Conservation (phyloP, 768 basidiomycete genomes). For the Russula earlei region DNA sequence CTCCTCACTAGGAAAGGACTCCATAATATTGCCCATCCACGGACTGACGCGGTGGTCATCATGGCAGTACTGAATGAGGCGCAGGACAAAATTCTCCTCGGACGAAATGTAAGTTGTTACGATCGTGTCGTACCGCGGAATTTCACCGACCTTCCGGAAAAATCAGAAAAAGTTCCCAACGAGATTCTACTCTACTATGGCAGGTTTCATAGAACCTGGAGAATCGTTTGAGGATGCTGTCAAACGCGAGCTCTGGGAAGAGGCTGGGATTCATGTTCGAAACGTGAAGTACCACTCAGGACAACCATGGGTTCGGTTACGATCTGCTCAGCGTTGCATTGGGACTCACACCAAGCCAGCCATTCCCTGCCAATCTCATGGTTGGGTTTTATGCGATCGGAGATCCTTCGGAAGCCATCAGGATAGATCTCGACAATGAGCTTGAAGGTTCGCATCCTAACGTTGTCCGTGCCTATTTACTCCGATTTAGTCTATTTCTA, state of each 20-base stretch:
- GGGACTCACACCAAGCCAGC: conserved; percentile 36
- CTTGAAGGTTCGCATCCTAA: conserved; percentile 54
- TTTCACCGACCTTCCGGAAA: neutral
- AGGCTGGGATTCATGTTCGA: conserved; percentile 84
- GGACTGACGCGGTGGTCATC: conserved; percentile 87
- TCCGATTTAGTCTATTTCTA: conserved; percentile 24
- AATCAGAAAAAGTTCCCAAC: conserved; percentile 53
- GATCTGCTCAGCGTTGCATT: neutral
- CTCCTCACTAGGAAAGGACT: conserved; percentile 54
- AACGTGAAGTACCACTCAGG: conserved; percentile 77
- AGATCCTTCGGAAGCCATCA: conserved; percentile 62
- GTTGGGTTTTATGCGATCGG: conserved; percentile 80
- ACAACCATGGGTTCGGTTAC: conserved; percentile 70
- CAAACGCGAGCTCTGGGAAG: conserved; percentile 88
- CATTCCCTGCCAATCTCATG: conserved; percentile 87
- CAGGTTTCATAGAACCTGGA: conserved; percentile 91
- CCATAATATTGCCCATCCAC: conserved; percentile 77
- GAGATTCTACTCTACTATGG: conserved; percentile 79
- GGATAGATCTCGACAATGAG: conserved; percentile 88
- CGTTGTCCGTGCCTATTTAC: neutral
- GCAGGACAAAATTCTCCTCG: conserved; percentile 77
- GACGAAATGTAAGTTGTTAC: conserved; percentile 56
- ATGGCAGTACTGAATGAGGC: conserved; percentile 77
- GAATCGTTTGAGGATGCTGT: conserved; percentile 95
- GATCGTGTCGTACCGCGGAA: neutral